Base-by-base conservation (phyloP, 192 early-diverging fungal genomes). In the Chytriomyces sp. region DNA sequence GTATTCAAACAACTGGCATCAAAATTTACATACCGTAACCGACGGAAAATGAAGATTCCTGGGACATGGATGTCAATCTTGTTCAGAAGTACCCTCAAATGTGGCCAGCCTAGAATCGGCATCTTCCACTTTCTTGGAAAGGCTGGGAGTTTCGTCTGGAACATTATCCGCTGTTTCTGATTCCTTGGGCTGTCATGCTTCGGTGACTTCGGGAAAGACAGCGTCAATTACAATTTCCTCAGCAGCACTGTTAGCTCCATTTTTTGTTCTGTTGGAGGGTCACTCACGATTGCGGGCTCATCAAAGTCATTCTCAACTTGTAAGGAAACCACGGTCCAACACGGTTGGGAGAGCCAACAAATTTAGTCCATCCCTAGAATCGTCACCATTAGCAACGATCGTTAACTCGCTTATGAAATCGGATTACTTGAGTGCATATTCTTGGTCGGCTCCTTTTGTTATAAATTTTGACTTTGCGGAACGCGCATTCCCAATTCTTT, bases 351-450 rank as follows among this genome's bases (percentile, higher is more conserved):
- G n/a, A n/a, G n/a, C n/a, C n/a, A n/a, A n/a, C n/a, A n/a, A n/a
- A n/a, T n/a, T n/a, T n/a, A n/a, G n/a, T n/a, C n/a, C n/a, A n/a
- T n/a, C n/a, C n/a, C n/a, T n/a, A n/a, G n/a, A n/a, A n/a, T n/a
- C n/a, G n/a, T n/a, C n/a, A n/a, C n/a, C n/a, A n/a, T n/a, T n/a
- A n/a, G n/a, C n/a, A n/a, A n/a, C n/a, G n/a, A n/a, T n/a, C n/a
- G n/a, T n/a, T n/a, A n/a, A n/a, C n/a, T n/a, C n/a, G n/a, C n/a
- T n/a, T n/a, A n/a, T n/a, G n/a, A n/a, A n/a, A n/a, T n/a, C n/a
- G n/a, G n/a, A n/a, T n/a, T 97, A 97, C 80, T 98, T 98, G 44
- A 98, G 85, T 14, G 96, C 96, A 57, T 92, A 98, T 44, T 92
- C 55, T 86, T 81, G 62, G 89, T 87, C 0, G 90, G 86, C 3